These are phyloP conservation scores for Luvunga scandens DNA, from an alignment of 345 rosid genomes.

Conservation along the genomic window DNA sequence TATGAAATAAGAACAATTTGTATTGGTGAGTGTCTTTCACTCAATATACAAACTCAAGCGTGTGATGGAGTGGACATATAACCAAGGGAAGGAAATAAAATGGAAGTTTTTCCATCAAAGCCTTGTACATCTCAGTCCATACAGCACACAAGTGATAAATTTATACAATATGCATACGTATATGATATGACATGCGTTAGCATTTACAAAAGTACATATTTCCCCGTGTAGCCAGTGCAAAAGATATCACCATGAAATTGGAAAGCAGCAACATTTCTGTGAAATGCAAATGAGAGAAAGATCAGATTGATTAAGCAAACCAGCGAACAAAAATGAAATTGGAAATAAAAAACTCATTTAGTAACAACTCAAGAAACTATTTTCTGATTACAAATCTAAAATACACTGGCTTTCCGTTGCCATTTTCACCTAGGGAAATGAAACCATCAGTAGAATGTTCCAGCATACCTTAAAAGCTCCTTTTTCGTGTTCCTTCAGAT, in stretches of 20 bases:
- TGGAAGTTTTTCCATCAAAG: not conserved
- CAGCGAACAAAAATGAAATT: not conserved
- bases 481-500: not conserved
- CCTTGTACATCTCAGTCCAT: not conserved
- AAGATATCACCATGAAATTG: not conserved
- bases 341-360: not conserved
- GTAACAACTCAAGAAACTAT: not conserved
- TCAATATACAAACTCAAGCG: not conserved
- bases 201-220: not conserved
- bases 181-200: not conserved
- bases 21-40: not conserved
- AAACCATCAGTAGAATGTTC: not conserved
- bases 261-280: conserved; percentile 16
- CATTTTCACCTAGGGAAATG: not conserved
- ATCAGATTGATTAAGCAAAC: not conserved
- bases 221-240: not conserved
- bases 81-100: not conserved
- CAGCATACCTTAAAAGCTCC: conserved; percentile 9
- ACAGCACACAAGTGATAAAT: not conserved
- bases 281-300: not conserved
- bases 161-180: not conserved
- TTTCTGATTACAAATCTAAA: not conserved
- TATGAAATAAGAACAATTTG: not conserved
- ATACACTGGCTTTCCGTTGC: too few species aligned
- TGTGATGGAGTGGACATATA: not conserved